Conservation (phyloP, 1,284 basidiomycete genomes). For the Trametes hirsuta region DNA sequence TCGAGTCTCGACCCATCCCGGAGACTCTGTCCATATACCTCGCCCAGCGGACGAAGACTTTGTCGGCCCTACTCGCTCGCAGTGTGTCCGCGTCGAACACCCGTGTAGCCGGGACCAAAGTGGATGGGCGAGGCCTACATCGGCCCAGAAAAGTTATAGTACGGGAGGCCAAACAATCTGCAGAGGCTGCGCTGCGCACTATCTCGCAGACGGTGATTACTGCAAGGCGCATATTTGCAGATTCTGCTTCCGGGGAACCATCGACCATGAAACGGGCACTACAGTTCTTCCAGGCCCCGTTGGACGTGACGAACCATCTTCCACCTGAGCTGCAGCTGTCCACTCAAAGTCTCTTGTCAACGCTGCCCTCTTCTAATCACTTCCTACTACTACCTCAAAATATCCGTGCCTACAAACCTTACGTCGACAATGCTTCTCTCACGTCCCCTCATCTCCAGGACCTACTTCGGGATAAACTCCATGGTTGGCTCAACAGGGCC, state of each 20-base stretch:
- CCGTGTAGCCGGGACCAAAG: constrained; percentile 29
- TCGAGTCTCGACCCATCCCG: constrained; percentile 78
- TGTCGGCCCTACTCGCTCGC: constrained; percentile 50
- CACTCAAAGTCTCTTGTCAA: constrained; percentile 61
- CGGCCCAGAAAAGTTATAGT: constrained; percentile 39
- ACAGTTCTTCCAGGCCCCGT: constrained; percentile 55
- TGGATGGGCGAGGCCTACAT: constrained; percentile 23
- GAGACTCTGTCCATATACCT: constrained; percentile 76
- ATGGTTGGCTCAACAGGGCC: constrained; percentile 63
- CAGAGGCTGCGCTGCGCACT: constrained; percentile 53
- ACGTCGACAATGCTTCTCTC: constrained; percentile 64
- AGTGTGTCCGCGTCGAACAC: constrained; percentile 40
- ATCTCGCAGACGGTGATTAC: constrained; percentile 59
- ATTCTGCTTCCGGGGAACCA: constrained; percentile 29
- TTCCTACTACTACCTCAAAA: constrained; percentile 65
- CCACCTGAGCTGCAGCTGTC: constrained; percentile 62
- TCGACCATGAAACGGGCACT: constrained; percentile 62
- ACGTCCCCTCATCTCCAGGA: constrained; percentile 50
- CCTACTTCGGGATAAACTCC: constrained; percentile 49
- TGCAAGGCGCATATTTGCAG: constrained; percentile 57
- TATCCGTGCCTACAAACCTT: constrained; percentile 72
- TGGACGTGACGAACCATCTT: constrained; percentile 35
- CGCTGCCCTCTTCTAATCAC: constrained; percentile 73
- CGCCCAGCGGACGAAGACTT: constrained; percentile 68
- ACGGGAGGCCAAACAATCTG: constrained; percentile 54